These are phyloP conservation scores for Sphagnum tenellum DNA, from an alignment of 225 moss, liverwort and hornwort species.

Conservation along the genomic window DNA sequence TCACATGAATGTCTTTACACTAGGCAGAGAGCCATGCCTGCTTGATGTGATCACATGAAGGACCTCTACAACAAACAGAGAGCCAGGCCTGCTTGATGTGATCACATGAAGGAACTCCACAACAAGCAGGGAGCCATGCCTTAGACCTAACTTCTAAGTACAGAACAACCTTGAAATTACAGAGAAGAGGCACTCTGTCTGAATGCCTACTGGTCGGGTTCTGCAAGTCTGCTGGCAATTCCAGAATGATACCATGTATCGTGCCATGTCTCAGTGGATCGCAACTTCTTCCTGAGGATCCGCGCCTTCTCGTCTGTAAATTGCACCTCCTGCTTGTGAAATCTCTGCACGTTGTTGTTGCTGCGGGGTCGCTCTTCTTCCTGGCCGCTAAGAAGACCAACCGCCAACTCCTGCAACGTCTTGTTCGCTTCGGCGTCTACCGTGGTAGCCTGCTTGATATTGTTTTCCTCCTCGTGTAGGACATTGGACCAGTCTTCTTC, in stretches of 20 bases:
- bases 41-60: too few relatives aligned
- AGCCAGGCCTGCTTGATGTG: too few relatives aligned
- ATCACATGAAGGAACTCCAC: too few relatives aligned
- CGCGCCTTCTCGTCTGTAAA: slow-evolving; percentile 78
- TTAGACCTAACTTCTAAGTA: too few relatives aligned
- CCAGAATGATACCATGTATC: slow-evolving; percentile 82
- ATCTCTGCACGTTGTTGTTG: slow-evolving; percentile 4
- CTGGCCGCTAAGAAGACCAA: neutral
- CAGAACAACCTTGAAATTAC: too few relatives aligned
- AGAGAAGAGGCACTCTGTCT: too few relatives aligned
- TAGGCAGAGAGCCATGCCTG: too few relatives aligned
- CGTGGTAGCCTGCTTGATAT: slow-evolving; percentile 1
- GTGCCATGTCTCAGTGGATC: slow-evolving; percentile 51
- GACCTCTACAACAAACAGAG: too few relatives aligned
- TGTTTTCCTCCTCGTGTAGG: slow-evolving; percentile 8
- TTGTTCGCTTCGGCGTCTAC: slow-evolving; percentile 2
- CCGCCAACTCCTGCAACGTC: neutral
- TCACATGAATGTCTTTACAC: too few relatives aligned
- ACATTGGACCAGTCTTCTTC: slow-evolving; percentile 40
- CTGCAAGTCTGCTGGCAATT: slow-evolving; percentile 63
- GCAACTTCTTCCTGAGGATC: slow-evolving; percentile 45
- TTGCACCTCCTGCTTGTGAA: neutral
- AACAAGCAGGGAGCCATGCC: too few relatives aligned
- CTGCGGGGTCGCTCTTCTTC: neutral
- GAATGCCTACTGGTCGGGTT: slow-evolving; percentile 25